Evolutionary conservation across 805 yeast genomes (phyloP), one percentile per base, ranked within the genome.

Genomic region (Kuraishia cidri): DNA sequence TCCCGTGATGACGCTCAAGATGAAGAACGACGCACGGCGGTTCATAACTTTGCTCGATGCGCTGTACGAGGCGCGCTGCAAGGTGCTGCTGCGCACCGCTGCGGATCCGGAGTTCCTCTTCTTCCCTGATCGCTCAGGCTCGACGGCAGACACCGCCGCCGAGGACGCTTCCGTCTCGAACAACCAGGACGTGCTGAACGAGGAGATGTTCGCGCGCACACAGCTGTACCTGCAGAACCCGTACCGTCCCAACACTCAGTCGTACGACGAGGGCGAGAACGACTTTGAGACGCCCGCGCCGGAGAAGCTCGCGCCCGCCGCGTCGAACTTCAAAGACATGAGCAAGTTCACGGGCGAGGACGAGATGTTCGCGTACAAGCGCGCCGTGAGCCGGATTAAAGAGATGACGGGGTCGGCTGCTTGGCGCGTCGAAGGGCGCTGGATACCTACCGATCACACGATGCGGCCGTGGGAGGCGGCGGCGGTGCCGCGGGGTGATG

Each of bases 341-440:
- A 58, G 61, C 8, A 73, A 75, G 7, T 80, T 79, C 44, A 79
- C 86, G 0, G 88, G 88, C 16, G 85, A 80, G 44, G 88, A 79
- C 52, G 88, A 80, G 47, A 67, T 66, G 54, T 79, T 79, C 54
- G 86, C 88, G 3, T 79, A 69, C 45, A 74, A 72, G 39, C 56
- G 88, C 41, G 87, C 88, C 0, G 76, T 79, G 1, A 73, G 79
- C 44, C 56, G 88, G 40, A 63, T 80, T 24, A 62, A 63, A 33
- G 62, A 47, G 20, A 56, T 57, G 62, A 46, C 53, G 1, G 44
- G 47, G 19, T 47, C 58, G 1, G 34, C 31, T 4, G 38, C 39
- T 6, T 79, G 84, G 80, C 64, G 80, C 39, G 33, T 43, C 4
- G 54, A 53, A 13, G 52, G 57, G 38, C 28, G n/a, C n/a, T n/a